Conservation (phyloP, 2,329 filamentous ascomycete species). For the Dactylonectria macrodidyma region DNA sequence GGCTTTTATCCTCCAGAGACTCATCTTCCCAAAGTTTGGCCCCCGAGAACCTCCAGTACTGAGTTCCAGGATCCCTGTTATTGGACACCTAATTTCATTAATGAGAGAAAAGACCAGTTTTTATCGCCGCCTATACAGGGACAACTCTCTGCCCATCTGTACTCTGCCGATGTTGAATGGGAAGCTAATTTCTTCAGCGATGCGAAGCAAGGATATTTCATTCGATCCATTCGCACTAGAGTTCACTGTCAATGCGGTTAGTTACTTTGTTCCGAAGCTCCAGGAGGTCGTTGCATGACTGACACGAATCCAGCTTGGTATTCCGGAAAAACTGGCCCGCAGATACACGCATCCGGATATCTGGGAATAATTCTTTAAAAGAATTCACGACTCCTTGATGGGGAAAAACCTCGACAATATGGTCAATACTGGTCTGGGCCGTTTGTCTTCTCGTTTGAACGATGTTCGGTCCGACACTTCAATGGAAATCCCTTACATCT, state of each 20-base stretch:
- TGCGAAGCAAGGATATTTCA: constrained; percentile 48
- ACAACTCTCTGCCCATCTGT: constrained; percentile 5
- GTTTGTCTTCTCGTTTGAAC: not conserved
- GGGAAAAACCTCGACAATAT: constrained; percentile 9
- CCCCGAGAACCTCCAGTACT: constrained; percentile 12
- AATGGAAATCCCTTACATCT: not conserved
- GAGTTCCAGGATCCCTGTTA: constrained; percentile 5
- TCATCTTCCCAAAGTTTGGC: constrained; percentile 8
- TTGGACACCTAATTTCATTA: constrained; percentile 9
- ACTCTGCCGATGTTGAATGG: constrained; percentile 54
- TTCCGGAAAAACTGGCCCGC: not conserved
- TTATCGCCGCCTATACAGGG: constrained; percentile 11
- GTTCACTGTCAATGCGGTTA: not conserved
- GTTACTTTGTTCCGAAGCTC: not conserved
- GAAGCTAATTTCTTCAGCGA: constrained; percentile 57
- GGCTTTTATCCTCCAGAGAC: not conserved
- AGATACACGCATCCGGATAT: not conserved
- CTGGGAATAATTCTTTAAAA: constrained; percentile 1
- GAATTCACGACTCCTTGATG: constrained; percentile 11
- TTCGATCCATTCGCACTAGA: constrained; percentile 8
- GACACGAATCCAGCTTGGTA: not conserved
- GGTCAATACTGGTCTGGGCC: not conserved
- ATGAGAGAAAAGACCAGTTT: constrained; percentile 2
- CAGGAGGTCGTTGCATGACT: not conserved
- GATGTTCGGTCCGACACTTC: not conserved